Conservation (phyloP, 148 eudicot genomes). For the Talinum fruticosum region DNA sequence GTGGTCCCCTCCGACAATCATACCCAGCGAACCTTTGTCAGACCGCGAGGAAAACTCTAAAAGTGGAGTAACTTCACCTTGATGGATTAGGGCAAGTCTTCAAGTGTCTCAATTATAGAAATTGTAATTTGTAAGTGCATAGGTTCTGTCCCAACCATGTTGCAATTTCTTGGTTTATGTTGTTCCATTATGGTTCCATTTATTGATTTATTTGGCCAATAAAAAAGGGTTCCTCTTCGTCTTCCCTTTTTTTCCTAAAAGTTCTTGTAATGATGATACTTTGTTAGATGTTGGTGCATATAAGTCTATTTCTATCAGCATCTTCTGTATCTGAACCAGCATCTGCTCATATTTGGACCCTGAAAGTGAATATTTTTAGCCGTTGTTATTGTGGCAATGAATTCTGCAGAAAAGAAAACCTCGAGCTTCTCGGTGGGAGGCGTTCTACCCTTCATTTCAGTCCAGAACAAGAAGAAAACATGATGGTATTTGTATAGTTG, state of each 20-base stretch:
- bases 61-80: constrained; percentile 17
- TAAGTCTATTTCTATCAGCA: neutral
- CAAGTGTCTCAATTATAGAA: constrained; percentile 2
- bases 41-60: constrained; percentile 40
- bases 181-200: constrained; percentile 8
- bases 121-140: constrained; percentile 19
- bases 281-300: neutral
- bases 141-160: constrained; percentile 10
- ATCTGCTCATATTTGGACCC: neutral
- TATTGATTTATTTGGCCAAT: constrained; percentile 18
- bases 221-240: neutral
- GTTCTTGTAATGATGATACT: neutral
- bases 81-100: constrained; percentile 6
- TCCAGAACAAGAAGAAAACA: too few relatives aligned
- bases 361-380: neutral
- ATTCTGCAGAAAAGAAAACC: neutral
- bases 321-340: neutral
- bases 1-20: constrained; percentile 45
- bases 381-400: neutral
- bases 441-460: too few relatives aligned
- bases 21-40: constrained; percentile 23
- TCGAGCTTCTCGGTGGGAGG: too few relatives aligned
- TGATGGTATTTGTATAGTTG: too few relatives aligned
- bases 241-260: neutral
- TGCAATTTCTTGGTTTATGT: constrained; percentile 3